Conservation (phyloP, 1,284 basidiomycete species). For the Malassezia restricta region DNA sequence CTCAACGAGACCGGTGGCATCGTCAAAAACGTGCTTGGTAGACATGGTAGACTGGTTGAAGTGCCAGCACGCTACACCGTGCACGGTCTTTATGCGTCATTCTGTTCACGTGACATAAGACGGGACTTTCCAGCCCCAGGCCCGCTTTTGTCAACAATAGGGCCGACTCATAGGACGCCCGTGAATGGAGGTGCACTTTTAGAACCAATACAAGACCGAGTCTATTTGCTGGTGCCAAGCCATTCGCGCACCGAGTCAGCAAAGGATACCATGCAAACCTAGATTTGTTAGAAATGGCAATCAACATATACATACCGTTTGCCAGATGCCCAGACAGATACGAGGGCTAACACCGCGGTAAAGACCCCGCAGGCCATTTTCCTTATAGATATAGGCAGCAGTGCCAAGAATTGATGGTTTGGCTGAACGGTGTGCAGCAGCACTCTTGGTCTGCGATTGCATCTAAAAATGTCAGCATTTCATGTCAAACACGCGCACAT, state of each 20-base stretch:
- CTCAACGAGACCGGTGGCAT: slow-evolving; percentile 38
- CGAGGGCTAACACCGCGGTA: slow-evolving; percentile 96
- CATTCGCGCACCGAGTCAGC: slow-evolving; percentile 66
- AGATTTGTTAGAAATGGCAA: background rate
- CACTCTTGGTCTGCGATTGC: slow-evolving; percentile 89
- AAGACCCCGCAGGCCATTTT: slow-evolving; percentile 89
- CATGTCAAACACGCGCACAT: slow-evolving; percentile 26
- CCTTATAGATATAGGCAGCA: slow-evolving; percentile 78
- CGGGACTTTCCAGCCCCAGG: background rate
- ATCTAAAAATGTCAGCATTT: slow-evolving; percentile 52
- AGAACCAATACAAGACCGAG: background rate
- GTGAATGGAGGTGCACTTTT: no score
- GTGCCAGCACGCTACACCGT: background rate
- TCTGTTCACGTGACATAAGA: background rate
- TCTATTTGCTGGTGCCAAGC: slow-evolving; percentile 2
- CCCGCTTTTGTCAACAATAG: no score
- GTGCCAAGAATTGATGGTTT: slow-evolving; percentile 84
- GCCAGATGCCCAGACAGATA: slow-evolving; percentile 90
- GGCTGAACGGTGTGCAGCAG: slow-evolving; percentile 61
- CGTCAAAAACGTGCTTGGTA: slow-evolving; percentile 44
- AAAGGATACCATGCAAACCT: slow-evolving; percentile 88
- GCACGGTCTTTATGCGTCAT: background rate
- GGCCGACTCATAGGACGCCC: no score
- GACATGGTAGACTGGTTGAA: slow-evolving; percentile 22
- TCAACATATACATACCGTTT: slow-evolving; percentile 52